phyloP scores from a whole-genome alignment of 2,329 filamentous ascomycete genomes.

The Hypoxylon sp. region DNA sequence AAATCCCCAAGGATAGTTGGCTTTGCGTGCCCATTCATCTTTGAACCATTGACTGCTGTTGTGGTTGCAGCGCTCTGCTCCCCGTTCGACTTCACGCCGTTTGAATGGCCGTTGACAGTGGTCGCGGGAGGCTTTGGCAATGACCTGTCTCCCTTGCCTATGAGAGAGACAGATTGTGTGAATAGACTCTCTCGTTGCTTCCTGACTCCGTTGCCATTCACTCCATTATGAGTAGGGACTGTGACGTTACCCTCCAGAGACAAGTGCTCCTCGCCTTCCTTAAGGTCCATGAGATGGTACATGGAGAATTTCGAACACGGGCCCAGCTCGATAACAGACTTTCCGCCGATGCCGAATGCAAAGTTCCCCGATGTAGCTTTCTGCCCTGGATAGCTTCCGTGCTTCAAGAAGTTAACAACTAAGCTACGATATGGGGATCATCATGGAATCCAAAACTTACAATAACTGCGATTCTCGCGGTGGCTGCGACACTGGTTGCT shows the following conservation, averaged over 20 bases:
- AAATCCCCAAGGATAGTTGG: constrained; percentile 53
- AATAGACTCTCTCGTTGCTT: constrained; percentile 32
- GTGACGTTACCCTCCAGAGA: background rate
- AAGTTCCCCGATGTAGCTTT: constrained; percentile 69
- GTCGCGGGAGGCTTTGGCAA: background rate
- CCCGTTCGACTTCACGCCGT: constrained; percentile 13
- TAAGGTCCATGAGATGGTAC: constrained; percentile 65
- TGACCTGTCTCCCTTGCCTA: constrained; percentile 32
- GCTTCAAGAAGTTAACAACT: constrained; percentile 46
- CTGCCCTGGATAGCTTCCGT: constrained; percentile 65
- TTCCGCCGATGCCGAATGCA: constrained; percentile 60
- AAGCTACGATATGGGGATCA: background rate
- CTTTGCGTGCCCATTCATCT: constrained; percentile 20
- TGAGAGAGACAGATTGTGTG: constrained; percentile 34
- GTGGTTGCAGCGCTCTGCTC: background rate
- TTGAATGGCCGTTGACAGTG: constrained; percentile 2
- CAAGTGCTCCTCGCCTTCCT: constrained; percentile 47
- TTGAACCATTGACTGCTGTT: constrained; percentile 14
- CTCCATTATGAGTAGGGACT: constrained; percentile 14
- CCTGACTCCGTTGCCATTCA: constrained; percentile 25
- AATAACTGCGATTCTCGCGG: constrained; percentile 59
- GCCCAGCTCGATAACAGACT: constrained; percentile 57
- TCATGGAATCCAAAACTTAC: constrained; percentile 36
- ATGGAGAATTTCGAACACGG: constrained; percentile 62
- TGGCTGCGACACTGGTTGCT: constrained; percentile 60